Evolutionary conservation across 768 basidiomycete species (phyloP).

Genomic region (Lactarius trivialis): DNA sequence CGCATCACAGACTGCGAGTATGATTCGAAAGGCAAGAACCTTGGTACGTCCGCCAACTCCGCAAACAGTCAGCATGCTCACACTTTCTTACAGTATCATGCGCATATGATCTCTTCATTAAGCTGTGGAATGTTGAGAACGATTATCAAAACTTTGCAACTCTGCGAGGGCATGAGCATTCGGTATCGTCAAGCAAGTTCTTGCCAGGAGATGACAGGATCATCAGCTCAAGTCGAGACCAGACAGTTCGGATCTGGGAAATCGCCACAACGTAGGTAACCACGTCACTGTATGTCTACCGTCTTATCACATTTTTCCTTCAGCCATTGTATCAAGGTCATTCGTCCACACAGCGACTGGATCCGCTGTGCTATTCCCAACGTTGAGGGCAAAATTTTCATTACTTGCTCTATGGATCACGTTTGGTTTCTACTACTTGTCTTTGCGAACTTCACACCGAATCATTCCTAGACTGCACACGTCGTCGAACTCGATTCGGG

Average conservation of each 20-base stretch:
- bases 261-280: constrained; percentile 43
- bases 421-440: constrained; percentile 29
- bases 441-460: neutral
- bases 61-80: neutral
- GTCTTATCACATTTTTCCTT: neutral
- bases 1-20: constrained; percentile 52
- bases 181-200: constrained; percentile 48
- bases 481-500: constrained; percentile 45
- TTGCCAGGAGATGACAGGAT: constrained; percentile 47
- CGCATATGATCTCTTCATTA: constrained; percentile 50
- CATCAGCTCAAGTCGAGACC: constrained; percentile 49
- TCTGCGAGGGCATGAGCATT: constrained; percentile 53
- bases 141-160: constrained; percentile 52
- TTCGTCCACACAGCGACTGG: constrained; percentile 49
- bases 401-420: constrained; percentile 50
- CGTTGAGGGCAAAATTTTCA: constrained; percentile 40
- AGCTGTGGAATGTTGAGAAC: constrained; percentile 50
- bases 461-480: constrained; percentile 39
- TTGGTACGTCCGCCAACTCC: constrained; percentile 34
- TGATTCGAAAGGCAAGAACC: constrained; percentile 44
- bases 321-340: constrained; percentile 47
- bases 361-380: constrained; percentile 35
- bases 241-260: constrained; percentile 50
- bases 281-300: neutral
- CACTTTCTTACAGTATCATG: constrained; percentile 40